Evolutionary conservation across 495 filamentous ascomycete species (phyloP), one percentile per base, ranked within the genome.

Genomic region (Pyrenula aspistea): DNA sequence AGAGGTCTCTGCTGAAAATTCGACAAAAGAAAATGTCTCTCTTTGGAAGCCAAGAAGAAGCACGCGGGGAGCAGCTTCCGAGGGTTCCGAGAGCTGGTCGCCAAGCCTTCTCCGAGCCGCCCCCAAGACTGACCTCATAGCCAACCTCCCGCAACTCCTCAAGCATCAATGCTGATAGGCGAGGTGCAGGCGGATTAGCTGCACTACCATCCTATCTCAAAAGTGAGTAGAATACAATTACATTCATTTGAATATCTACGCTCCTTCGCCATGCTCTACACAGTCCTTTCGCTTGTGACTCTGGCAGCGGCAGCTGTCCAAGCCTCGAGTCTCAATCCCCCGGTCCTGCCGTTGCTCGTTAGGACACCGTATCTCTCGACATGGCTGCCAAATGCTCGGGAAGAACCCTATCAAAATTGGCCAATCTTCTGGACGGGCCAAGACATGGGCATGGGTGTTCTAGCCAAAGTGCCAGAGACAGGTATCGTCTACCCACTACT

Each of bases 361-460:
- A 84, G 92, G 24, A 96, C 88, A 64, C 92, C 92, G 19, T 97
- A 97, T 67, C 73, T 96, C 47, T 95, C 88, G 62, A 87, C 90
- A 12, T 96, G 91, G 90, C 68, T 95, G 53, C 78, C 77, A 11
- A 79, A 85, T 72, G 89, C 89, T 31, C 81, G 92, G 52, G 82
- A 86, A 12, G 75, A 73, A 20, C 92, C 92, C n/a, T 97, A 92
- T 91, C 78, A 82, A 31, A 82, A 82, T 67, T 97, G 92, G 91
- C 92, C 91, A 24, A 94, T 95, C 59, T 97, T 97, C 67, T 97
- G 86, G 77, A 94, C 88, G 12, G 91, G 92, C 20, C 78, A 85
- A 64, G 81, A 91, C 76, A 67, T 95, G 57, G 92, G 92, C 15
- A 86, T 96, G 58, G 83, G 84, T 0, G 68, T 94, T 57, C 79